Percentiles rank a stretch among this genome's conserved stretches.
phyloP scores from a whole-genome alignment of 2,329 filamentous ascomycete species.

The Scytalidium sp. region DNA sequence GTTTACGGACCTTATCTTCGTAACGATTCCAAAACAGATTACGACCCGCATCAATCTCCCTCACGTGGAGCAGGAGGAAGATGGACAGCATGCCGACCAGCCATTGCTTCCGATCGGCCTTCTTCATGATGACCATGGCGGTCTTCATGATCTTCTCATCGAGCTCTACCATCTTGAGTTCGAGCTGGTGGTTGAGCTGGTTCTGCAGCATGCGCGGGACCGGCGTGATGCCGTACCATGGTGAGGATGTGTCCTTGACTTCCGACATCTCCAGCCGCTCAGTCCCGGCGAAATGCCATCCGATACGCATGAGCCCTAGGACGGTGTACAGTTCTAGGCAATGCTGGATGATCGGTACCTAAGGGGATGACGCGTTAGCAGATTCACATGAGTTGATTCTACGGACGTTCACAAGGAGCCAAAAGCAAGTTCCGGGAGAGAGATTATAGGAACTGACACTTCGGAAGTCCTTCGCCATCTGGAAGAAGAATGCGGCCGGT shows the following conservation, averaged over 20 bases:
- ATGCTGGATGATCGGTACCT: conserved; percentile 2
- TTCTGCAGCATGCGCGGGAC: no score
- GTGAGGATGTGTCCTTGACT: conserved; percentile 2
- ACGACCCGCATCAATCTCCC: conserved; percentile 7
- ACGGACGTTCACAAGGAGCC: no score
- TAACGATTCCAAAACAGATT: conserved; percentile 8
- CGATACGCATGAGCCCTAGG: conserved; percentile 2
- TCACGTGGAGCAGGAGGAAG: conserved; percentile 6
- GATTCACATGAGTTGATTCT: no score
- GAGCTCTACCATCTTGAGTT: conserved; percentile 5
- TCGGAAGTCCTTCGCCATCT: no score
- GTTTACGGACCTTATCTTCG: conserved; percentile 2
- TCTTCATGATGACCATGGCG: conserved; percentile 1
- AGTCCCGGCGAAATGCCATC: conserved; percentile 2
- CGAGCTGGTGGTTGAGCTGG: conserved; percentile 4
- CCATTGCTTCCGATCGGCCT: conserved; percentile 2
- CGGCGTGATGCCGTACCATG: conserved; percentile 2
- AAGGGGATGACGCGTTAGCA: no score
- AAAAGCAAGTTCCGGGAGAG: no score
- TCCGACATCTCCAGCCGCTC: conserved; percentile 2
- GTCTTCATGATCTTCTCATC: conserved; percentile 3
- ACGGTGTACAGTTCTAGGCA: conserved; percentile 3
- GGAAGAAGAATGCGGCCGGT: no score
- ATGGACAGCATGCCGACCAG: conserved; percentile 4
- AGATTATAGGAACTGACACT: no score